phyloP scores from a whole-genome alignment of 1,284 basidiomycete genomes.

The Cronartium ribicola region DNA sequence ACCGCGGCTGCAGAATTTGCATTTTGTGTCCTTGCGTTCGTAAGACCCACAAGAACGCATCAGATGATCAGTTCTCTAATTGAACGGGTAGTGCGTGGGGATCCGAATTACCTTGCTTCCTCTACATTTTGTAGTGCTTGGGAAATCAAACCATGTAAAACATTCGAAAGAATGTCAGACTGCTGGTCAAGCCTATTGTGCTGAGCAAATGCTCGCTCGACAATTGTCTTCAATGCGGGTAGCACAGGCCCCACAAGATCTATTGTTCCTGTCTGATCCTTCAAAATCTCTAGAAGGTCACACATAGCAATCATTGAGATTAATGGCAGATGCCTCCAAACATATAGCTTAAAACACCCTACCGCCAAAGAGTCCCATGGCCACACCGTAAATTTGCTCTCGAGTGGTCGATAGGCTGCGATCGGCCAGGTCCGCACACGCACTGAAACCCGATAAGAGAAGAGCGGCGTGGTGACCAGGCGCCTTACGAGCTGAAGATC shows the following conservation, averaged over 20 bases:
- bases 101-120: slow-evolving; percentile 69
- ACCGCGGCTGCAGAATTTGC: background rate
- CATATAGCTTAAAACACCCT: background rate
- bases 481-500: slow-evolving; percentile 25
- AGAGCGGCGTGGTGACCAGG: slow-evolving; percentile 17
- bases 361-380: slow-evolving; percentile 29
- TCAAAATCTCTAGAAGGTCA: slow-evolving; percentile 63
- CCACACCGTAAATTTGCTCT: slow-evolving; percentile 37
- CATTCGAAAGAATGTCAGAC: slow-evolving; percentile 47
- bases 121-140: slow-evolving; percentile 80
- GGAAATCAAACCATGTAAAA: slow-evolving; percentile 80
- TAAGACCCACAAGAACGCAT: background rate
- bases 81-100: background rate
- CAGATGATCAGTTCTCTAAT: background rate
- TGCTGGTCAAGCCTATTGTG: background rate
- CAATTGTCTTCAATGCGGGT: slow-evolving; percentile 68
- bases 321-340: background rate
- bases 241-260: slow-evolving; percentile 75
- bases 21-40: background rate
- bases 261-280: slow-evolving; percentile 71
- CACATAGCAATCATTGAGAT: background rate
- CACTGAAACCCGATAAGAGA: slow-evolving; percentile 25
- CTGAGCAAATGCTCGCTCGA: slow-evolving; percentile 54
- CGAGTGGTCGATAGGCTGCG: slow-evolving; percentile 23
- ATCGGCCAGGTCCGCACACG: slow-evolving; percentile 43